These are phyloP conservation scores for Phytophthora palmivora DNA, from an alignment of 352 stramenopile genomes.

Conservation along the genomic window DNA sequence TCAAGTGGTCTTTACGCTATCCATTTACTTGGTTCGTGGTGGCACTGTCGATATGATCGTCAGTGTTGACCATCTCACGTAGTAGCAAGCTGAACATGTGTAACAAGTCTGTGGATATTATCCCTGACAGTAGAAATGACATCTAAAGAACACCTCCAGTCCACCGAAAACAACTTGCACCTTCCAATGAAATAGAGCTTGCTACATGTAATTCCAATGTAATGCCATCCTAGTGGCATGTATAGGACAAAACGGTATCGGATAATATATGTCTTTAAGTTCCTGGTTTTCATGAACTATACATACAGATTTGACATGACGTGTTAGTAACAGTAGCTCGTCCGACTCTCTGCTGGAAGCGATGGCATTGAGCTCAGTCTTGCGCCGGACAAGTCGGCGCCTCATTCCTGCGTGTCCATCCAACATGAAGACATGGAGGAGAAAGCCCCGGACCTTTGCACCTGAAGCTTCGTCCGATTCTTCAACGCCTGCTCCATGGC, in stretches of 20 bases:
- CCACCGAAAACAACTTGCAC: not conserved
- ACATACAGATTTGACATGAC: no score
- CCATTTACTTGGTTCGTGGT: not conserved
- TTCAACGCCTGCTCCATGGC: slow-evolving; percentile 30
- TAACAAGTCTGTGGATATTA: not conserved
- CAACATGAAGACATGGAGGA: slow-evolving; percentile 27
- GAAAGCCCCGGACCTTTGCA: slow-evolving; percentile 9
- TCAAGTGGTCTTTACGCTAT: not conserved
- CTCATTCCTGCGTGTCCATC: slow-evolving; percentile 4
- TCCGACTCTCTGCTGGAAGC: slow-evolving; percentile 24
- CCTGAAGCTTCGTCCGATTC: not conserved
- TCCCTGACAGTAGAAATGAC: not conserved
- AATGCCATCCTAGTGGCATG: no score
- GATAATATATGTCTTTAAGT: no score
- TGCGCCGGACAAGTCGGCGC: slow-evolving; percentile 3
- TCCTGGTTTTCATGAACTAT: no score
- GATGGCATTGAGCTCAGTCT: slow-evolving; percentile 19
- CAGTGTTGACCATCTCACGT: not conserved
- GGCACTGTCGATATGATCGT: no score
- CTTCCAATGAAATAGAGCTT: not conserved
- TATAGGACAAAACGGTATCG: no score
- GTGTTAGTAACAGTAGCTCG: not conserved
- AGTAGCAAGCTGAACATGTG: no score
- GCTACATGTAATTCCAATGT: no score
- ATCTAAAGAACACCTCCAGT: not conserved